A percentile compares a stretch with the other conserved stretches of the same genome.
Evolutionary conservation across 1,139 yeast genomes (phyloP).

Genomic region (Sugiyamaella neomexicana): DNA sequence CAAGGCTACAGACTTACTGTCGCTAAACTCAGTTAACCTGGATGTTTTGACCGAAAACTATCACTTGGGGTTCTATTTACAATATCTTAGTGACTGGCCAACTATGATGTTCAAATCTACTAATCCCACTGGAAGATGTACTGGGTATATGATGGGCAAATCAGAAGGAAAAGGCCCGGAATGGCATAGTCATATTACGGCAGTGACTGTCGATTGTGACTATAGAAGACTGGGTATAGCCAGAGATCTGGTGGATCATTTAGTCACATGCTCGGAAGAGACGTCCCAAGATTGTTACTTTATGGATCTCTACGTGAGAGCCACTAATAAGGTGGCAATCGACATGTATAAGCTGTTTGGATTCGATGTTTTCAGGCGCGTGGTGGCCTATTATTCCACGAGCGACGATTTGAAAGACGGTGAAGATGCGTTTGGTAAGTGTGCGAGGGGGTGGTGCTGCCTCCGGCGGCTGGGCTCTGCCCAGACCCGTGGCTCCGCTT

Average conservation of each 20-base stretch:
- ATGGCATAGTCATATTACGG: conserved; percentile 97
- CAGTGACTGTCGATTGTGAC: conserved; percentile 83
- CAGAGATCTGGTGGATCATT: conserved; percentile 61
- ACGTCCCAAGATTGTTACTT: conserved; percentile 61
- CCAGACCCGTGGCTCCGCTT: too few species aligned
- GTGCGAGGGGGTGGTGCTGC: too few species aligned
- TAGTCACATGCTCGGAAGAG: conserved; percentile 70
- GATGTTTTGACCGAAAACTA: conserved; percentile 92
- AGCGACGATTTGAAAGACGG: conserved; percentile 56
- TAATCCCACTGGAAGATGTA: conserved; percentile 40
- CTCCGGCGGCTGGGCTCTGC: conserved; percentile 9
- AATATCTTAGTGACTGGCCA: conserved; percentile 86
- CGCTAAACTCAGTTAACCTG: conserved; percentile 70
- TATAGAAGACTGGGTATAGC: conserved; percentile 88
- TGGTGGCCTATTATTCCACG: conserved; percentile 80
- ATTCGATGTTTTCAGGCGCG: conserved; percentile 80
- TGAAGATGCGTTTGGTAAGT: conserved; percentile 89
- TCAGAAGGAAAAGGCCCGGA: conserved; percentile 82
- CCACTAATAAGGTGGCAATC: conserved; percentile 77
- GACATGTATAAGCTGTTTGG: conserved; percentile 83
- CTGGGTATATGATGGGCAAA: conserved; percentile 79
- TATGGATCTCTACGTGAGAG: conserved; percentile 87
- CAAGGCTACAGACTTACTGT: conserved; percentile 78
- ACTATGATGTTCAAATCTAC: conserved; percentile 76
- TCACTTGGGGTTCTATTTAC: conserved; percentile 77